Conservation (phyloP, 352 stramenopile genomes). For the Globisporangium radiosum region DNA sequence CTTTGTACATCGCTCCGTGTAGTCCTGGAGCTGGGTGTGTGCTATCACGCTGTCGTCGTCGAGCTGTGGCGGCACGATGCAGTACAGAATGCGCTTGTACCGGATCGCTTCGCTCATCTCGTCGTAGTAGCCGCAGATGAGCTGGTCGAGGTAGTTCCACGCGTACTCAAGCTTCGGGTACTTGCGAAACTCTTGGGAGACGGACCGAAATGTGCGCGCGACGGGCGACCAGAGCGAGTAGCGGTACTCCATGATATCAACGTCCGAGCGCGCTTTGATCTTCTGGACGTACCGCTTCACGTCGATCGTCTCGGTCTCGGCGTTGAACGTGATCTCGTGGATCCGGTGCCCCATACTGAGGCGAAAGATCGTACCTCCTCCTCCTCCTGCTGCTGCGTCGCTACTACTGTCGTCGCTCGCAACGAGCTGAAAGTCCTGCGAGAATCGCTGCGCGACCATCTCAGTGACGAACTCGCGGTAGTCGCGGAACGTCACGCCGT, state of each 20-base stretch:
- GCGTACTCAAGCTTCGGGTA: conserved; percentile 75
- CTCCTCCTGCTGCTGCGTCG: too few species aligned
- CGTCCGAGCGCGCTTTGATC: conserved; percentile 39
- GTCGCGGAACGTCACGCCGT: conserved; percentile 55
- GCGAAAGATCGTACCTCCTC: not conserved
- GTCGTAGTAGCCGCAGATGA: conserved; percentile 84
- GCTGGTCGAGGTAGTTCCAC: conserved; percentile 83
- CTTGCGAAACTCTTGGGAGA: conserved; percentile 79
- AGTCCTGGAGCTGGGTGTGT: conserved; percentile 23
- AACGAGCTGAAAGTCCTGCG: conserved; percentile 87
- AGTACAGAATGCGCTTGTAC: conserved; percentile 76
- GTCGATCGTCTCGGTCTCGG: conserved; percentile 66
- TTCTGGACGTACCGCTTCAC: conserved; percentile 81
- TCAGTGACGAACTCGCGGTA: conserved; percentile 79
- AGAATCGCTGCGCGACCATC: conserved; percentile 81
- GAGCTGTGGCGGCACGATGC: conserved; percentile 50
- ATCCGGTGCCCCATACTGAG: conserved; percentile 86
- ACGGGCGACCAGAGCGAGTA: conserved; percentile 78
- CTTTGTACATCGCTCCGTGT: conserved; percentile 58
- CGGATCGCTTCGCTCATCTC: conserved; percentile 81
- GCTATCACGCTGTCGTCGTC: conserved; percentile 9
- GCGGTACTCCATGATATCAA: conserved; percentile 79
- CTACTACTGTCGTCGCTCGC: conserved; percentile 32
- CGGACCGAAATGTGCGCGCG: conserved; percentile 49
- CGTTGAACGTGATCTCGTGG: conserved; percentile 84